These are phyloP conservation scores for Metrosideros polymorpha DNA, from an alignment of 441 rosid species.

Conservation along the genomic window DNA sequence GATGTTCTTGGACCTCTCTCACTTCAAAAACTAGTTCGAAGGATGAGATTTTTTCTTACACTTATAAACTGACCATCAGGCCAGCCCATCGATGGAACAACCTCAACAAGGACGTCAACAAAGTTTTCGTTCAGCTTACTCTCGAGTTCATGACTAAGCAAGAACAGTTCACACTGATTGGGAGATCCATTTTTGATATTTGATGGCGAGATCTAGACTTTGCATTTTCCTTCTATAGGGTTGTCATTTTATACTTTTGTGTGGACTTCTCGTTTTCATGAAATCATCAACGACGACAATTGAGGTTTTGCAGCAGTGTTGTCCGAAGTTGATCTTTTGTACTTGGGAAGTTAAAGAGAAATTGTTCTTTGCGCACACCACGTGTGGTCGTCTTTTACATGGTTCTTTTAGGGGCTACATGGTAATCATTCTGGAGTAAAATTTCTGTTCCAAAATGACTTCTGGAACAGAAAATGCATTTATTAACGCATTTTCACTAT, in stretches of 20 bases:
- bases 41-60: no score
- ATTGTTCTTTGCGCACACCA: background rate
- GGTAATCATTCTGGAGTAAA: no score
- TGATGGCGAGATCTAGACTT: background rate
- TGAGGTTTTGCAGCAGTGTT: background rate
- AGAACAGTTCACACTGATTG: slow-evolving; percentile 26
- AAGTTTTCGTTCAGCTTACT: slow-evolving; percentile 76
- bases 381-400: background rate
- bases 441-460: no score
- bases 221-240: background rate
- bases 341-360: background rate
- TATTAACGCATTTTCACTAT: no score
- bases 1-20: no score
- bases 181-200: background rate
- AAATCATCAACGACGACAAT: background rate
- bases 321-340: background rate
- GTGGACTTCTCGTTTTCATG: background rate
- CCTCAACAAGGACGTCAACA: slow-evolving; percentile 48
- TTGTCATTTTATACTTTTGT: background rate
- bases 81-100: no score
- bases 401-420: no score
- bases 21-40: no score
- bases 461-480: no score
- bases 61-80: no score
- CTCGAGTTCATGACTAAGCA: slow-evolving; percentile 80